Percentiles rank a stretch among this genome's conserved stretches.
These are phyloP conservation scores for Fusarium anguioides DNA, from an alignment of 2,329 filamentous ascomycete species.

Conservation along the genomic window DNA sequence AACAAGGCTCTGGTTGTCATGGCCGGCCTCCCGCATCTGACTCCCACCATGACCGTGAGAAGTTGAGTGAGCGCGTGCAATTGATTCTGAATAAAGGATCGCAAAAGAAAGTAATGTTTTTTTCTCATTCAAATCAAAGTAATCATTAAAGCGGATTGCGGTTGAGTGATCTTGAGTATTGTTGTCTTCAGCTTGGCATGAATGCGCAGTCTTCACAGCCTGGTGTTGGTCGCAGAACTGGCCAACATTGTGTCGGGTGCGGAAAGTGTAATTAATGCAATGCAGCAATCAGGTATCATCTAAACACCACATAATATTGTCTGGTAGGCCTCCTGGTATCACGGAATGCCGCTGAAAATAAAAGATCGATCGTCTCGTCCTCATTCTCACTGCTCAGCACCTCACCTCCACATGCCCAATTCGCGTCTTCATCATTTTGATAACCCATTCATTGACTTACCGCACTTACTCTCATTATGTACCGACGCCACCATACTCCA, in stretches of 20 bases:
- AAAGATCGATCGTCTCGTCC: not conserved
- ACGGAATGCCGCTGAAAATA: conserved; percentile 1
- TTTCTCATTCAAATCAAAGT: no score
- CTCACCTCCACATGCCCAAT: not conserved
- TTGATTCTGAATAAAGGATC: not conserved
- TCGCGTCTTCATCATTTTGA: not conserved
- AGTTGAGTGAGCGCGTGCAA: no score
- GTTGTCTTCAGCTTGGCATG: not conserved
- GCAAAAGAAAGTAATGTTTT: no score
- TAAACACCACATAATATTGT: not conserved
- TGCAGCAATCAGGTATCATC: not conserved
- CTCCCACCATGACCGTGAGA: not conserved
- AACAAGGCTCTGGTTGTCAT: conserved; percentile 14
- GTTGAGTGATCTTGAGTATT: not conserved
- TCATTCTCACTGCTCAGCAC: not conserved
- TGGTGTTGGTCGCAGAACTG: not conserved
- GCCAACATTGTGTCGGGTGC: conserved; percentile 1
- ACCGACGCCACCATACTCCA: not conserved
- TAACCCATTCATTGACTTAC: not conserved
- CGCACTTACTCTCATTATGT: not conserved
- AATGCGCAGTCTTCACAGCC: conserved; percentile 10
- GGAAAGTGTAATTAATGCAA: conserved; percentile 32
- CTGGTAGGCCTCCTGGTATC: conserved; percentile 3
- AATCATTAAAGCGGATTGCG: no score
- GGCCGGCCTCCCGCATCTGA: conserved; percentile 39